Conservation (phyloP, 176 grass and related monocot species). For the Hordeum marinum region DNA sequence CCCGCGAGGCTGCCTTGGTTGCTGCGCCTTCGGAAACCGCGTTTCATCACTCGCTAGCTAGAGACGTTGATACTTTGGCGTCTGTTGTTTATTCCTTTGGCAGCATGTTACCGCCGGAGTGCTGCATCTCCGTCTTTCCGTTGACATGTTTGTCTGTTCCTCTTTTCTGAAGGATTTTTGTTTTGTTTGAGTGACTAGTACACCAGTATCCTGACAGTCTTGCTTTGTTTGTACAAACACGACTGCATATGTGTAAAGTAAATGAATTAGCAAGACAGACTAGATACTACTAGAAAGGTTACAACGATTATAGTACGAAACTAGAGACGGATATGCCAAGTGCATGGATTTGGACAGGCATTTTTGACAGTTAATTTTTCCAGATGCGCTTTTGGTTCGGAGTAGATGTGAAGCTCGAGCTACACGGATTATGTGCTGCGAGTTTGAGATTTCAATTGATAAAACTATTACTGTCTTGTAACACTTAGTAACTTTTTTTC, state of each 20-base stretch:
- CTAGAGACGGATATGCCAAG: too few species aligned
- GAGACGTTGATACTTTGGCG: not conserved
- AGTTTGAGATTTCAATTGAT: too few species aligned
- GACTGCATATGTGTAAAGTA: not conserved
- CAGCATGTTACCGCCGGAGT: not conserved
- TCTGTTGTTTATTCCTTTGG: not conserved
- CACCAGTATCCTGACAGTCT: not conserved
- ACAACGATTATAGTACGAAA: too few species aligned
- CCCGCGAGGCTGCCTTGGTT: not conserved
- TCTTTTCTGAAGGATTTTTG: not conserved
- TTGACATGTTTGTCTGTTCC: not conserved
- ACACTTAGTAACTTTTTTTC: too few species aligned
- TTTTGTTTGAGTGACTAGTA: not conserved
- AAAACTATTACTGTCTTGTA: too few species aligned
- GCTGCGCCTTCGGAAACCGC: not conserved
- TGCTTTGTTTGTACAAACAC: not conserved
- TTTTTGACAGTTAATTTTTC: not conserved
- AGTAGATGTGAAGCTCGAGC: not conserved
- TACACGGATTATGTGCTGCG: not conserved
- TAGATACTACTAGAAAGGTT: not conserved
- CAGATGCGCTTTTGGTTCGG: not conserved
- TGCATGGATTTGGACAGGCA: too few species aligned
- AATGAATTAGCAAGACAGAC: not conserved
- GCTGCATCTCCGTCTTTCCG: not conserved
- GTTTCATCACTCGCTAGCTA: too few species aligned